phyloP scores from a whole-genome alignment of 2,329 filamentous ascomycete species.

The Ustilaginoidea virens region DNA sequence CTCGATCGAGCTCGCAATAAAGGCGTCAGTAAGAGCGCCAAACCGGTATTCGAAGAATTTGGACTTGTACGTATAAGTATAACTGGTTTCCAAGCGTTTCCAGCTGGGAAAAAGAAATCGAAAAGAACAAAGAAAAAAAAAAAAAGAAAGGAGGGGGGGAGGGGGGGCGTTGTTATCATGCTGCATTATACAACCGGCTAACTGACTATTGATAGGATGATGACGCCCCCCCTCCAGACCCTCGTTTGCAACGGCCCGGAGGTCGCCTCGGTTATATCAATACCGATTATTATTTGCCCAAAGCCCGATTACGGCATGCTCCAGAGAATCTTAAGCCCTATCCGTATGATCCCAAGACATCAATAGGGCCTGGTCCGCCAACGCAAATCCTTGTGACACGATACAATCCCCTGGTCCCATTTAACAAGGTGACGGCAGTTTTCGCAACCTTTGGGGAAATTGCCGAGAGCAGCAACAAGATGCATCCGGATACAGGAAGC shows the following conservation, averaged over 20 bases:
- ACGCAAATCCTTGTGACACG: slow-evolving; percentile 86
- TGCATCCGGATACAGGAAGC: slow-evolving; percentile 85
- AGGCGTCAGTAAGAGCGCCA: slow-evolving; percentile 38
- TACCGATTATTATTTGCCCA: slow-evolving; percentile 53
- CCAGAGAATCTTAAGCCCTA: slow-evolving; percentile 75
- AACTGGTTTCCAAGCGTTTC: too few species aligned
- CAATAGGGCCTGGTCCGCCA: slow-evolving; percentile 76
- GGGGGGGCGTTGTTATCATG: slow-evolving; percentile 45
- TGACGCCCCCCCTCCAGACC: slow-evolving; percentile 66
- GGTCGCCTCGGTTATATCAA: slow-evolving; percentile 53
- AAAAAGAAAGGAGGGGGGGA: slow-evolving; percentile 2
- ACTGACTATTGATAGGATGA: slow-evolving; percentile 59
- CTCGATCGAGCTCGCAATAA: slow-evolving; percentile 34
- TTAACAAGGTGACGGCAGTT: slow-evolving; percentile 58
- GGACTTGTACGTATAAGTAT: slow-evolving; percentile 46
- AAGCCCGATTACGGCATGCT: slow-evolving; percentile 53
- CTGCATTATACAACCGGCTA: slow-evolving; percentile 21
- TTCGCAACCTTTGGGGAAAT: slow-evolving; percentile 80
- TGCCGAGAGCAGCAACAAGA: slow-evolving; percentile 80
- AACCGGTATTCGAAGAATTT: slow-evolving; percentile 48
- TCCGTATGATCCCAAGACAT: slow-evolving; percentile 65
- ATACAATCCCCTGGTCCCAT: slow-evolving; percentile 81
- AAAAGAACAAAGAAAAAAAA: too few species aligned
- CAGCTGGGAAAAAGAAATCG: too few species aligned
- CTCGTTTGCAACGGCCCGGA: slow-evolving; percentile 53